These are phyloP conservation scores for Pisolithus sp. DNA, from an alignment of 768 basidiomycete species.

Conservation along the genomic window DNA sequence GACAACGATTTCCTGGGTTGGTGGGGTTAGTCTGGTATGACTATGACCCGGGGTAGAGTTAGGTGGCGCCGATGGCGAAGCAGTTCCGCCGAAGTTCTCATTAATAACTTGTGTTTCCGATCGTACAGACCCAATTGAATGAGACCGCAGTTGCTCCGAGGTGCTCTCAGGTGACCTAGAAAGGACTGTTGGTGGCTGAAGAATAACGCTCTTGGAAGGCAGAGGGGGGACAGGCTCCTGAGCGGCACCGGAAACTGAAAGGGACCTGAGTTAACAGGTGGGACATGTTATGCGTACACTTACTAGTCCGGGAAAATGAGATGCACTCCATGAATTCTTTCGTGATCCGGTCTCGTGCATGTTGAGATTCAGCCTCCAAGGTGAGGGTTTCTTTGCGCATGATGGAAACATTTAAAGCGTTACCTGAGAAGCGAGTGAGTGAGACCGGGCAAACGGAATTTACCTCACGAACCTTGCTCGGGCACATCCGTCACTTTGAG, in stretches of 20 bases:
- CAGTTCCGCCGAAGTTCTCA: neutral
- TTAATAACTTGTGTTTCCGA: neutral
- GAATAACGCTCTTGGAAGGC: slow-evolving; percentile 38
- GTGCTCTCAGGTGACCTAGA: neutral
- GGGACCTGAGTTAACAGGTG: slow-evolving; percentile 4
- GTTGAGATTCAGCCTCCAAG: slow-evolving; percentile 53
- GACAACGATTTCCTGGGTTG: slow-evolving; percentile 3
- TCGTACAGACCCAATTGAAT: slow-evolving; percentile 15
- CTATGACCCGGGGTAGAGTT: neutral
- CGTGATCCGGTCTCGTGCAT: slow-evolving; percentile 57
- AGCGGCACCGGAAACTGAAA: slow-evolving; percentile 47
- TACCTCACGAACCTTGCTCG: slow-evolving; percentile 47
- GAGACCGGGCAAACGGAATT: slow-evolving; percentile 1
- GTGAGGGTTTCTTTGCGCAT: slow-evolving; percentile 83
- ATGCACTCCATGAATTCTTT: slow-evolving; percentile 78
- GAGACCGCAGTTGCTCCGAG: slow-evolving; percentile 13
- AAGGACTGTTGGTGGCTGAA: slow-evolving; percentile 18
- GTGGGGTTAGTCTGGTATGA: neutral
- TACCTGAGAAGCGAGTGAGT: slow-evolving; percentile 42
- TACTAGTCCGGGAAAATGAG: slow-evolving; percentile 69
- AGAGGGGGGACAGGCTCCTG: slow-evolving; percentile 67
- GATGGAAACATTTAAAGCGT: slow-evolving; percentile 67
- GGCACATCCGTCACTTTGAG: slow-evolving; percentile 60
- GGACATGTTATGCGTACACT: slow-evolving; percentile 25
- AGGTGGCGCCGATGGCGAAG: neutral